Evolutionary conservation across 306 rosid species (phyloP), one percentile per base, ranked within the genome.

Genomic region (Hippophae gyantsensis): DNA sequence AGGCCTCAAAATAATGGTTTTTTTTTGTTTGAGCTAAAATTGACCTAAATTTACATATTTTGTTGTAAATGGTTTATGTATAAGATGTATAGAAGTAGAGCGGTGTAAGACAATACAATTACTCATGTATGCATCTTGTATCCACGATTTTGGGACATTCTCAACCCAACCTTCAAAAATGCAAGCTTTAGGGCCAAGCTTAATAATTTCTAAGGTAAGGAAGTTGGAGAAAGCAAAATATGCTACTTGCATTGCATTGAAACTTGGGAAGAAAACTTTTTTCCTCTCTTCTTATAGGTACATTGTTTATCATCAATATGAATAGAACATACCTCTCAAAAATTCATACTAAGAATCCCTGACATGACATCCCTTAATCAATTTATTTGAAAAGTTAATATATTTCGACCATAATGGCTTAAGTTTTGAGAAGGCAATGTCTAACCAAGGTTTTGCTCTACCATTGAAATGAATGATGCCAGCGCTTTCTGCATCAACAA

Each of bases 361-460:
- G 46, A 93, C 82, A 64, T 81, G 90, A 72, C 99, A 93, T 76
- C 93, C 66, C 79, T 80, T 88, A 66, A 93, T 84, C 84, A 93
- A 88, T 64, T 84, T 82, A 84, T 93, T 95, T 7, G 97, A 86
- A 83, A 88, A 88, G 72, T 86, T 58, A 41, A 93, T 72, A 61
- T 93, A 77, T 71, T 86, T 93, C 6, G 95, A 43, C 99, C 99
- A 93, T 59, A 93, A 66, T 48, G 77, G 74, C 73, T 81, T 68
- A 14, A 93, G 85, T 40, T 77, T 76, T 1, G 97, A 94, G 79
- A 88, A 93, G 52, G 94, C 95, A 67, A 93, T 86, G 52, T 93
- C 99, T 50, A 93, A 86, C 99, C 99, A 93, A 18, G 99, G 99
- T 69, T 93, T 93, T 47, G 97, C 99, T 71, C 99, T 79, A 63